Conservation (phyloP, 208 protist species). For the Trypanosoma conorhini region DNA sequence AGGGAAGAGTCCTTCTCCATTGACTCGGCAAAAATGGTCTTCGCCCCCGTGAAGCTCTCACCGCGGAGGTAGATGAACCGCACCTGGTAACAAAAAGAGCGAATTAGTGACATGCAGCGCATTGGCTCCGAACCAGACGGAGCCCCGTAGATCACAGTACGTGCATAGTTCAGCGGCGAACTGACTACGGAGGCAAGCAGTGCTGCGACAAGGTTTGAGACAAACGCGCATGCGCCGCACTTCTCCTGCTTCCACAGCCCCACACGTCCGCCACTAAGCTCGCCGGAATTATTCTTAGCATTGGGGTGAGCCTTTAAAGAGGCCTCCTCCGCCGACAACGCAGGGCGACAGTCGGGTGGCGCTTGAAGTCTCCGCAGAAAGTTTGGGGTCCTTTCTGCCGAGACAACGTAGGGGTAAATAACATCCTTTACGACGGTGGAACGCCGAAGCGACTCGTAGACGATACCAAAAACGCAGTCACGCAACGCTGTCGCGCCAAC, state of each 20-base stretch:
- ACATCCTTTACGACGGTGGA: slow-evolving; percentile 38
- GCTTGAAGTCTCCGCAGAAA: not conserved
- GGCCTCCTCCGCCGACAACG: not conserved
- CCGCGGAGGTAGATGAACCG: slow-evolving; percentile 70
- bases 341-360: not conserved
- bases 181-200: slow-evolving; percentile 77
- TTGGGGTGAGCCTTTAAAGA: not conserved
- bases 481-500: slow-evolving; percentile 75
- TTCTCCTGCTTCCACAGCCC: not conserved
- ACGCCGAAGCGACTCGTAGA: slow-evolving; percentile 78
- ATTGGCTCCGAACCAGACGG: slow-evolving; percentile 69
- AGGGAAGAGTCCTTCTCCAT: not conserved
- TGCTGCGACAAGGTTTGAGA: slow-evolving; percentile 81
- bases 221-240: slow-evolving; percentile 50
- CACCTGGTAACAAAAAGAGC: slow-evolving; percentile 76
- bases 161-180: slow-evolving; percentile 89
- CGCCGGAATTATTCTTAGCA: not conserved
- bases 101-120: slow-evolving; percentile 56
- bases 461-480: slow-evolving; percentile 86
- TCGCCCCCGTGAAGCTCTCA: slow-evolving; percentile 59
- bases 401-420: slow-evolving; percentile 40
- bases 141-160: slow-evolving; percentile 83
- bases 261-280: not conserved
- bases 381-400: not conserved
- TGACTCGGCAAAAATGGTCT: not conserved